phyloP scores from a whole-genome alignment of 768 basidiomycete species.

The Boletus subcaerulescens region DNA sequence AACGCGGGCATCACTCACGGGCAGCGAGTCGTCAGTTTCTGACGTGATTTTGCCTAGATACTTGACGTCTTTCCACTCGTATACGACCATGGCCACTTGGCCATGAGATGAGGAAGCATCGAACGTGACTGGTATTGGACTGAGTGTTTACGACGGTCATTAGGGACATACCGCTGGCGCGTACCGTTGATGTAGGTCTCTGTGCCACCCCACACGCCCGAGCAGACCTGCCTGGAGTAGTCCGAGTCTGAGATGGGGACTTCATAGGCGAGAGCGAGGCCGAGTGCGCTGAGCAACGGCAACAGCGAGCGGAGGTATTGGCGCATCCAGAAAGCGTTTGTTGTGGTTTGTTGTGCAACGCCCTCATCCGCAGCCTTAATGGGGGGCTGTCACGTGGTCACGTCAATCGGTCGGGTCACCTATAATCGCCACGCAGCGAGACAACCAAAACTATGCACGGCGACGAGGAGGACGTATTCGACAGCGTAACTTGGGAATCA shows the following conservation, averaged over 20 bases:
- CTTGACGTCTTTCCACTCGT: slow-evolving; percentile 88
- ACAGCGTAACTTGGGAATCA: slow-evolving; percentile 89
- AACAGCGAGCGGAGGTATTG: slow-evolving; percentile 20
- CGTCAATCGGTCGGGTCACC: not conserved
- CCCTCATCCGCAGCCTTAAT: slow-evolving; percentile 7
- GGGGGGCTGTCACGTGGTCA: slow-evolving; percentile 25
- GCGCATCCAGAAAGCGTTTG: slow-evolving; percentile 30
- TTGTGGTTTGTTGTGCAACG: slow-evolving; percentile 24
- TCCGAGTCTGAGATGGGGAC: slow-evolving; percentile 72
- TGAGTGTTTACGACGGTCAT: slow-evolving; percentile 17
- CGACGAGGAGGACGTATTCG: slow-evolving; percentile 88
- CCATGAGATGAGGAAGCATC: slow-evolving; percentile 66
- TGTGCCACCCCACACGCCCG: slow-evolving; percentile 87
- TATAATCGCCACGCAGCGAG: too few species aligned
- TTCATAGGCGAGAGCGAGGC: slow-evolving; percentile 50
- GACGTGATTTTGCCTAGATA: slow-evolving; percentile 78
- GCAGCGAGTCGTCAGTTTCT: slow-evolving; percentile 49
- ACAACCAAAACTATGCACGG: slow-evolving; percentile 55
- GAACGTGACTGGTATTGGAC: slow-evolving; percentile 62
- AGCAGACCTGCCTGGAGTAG: slow-evolving; percentile 87
- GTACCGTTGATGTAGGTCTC: slow-evolving; percentile 83
- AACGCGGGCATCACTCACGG: slow-evolving; percentile 48
- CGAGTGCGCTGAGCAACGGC: slow-evolving; percentile 31
- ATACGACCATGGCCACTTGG: slow-evolving; percentile 90
- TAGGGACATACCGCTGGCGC: slow-evolving; percentile 11